phyloP scores from a whole-genome alignment of 2,329 filamentous ascomycete species.

The Talaromyces rugulosus region DNA sequence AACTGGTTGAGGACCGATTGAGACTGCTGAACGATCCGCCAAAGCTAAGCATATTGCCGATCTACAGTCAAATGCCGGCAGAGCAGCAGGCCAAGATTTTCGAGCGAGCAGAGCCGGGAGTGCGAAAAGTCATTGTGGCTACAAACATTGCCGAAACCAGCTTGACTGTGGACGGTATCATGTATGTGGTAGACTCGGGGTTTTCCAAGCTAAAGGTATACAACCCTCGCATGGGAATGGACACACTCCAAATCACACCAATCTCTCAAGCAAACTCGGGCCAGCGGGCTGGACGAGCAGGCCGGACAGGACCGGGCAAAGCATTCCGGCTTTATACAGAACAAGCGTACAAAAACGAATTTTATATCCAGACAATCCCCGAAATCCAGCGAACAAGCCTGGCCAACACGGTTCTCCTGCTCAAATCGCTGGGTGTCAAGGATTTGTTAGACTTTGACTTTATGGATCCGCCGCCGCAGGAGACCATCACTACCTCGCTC shows the following conservation, averaged over 20 bases:
- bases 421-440: conserved; percentile 92
- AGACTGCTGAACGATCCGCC: conserved; percentile 89
- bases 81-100: conserved; percentile 98
- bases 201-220: conserved; percentile 99
- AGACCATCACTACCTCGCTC: conserved; percentile 93
- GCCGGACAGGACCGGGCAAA: conserved; percentile 90
- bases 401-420: conserved; percentile 85
- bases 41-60: conserved; percentile 89
- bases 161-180: conserved; percentile 96
- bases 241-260: conserved; percentile 94
- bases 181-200: conserved; percentile 95
- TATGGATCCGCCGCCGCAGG: conserved; percentile 97
- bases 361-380: conserved; percentile 94
- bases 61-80: conserved; percentile 99
- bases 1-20: conserved; percentile 81
- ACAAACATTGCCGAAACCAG: conserved; percentile 99
- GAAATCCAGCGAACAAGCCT: conserved; percentile 97
- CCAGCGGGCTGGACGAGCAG: conserved; percentile 88
- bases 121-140: conserved; percentile 94
- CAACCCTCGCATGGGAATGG: conserved; percentile 99
- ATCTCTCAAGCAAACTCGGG: conserved; percentile 95
- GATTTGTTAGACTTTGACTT: conserved; percentile 97
- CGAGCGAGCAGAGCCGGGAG: conserved; percentile 81
- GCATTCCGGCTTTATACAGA: conserved; percentile 93
- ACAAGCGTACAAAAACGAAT: conserved; percentile 88